Percentiles rank a stretch among this genome's conserved stretches.
Conservation (phyloP, 345 rosid species). For the Rhodamnia argentea region DNA sequence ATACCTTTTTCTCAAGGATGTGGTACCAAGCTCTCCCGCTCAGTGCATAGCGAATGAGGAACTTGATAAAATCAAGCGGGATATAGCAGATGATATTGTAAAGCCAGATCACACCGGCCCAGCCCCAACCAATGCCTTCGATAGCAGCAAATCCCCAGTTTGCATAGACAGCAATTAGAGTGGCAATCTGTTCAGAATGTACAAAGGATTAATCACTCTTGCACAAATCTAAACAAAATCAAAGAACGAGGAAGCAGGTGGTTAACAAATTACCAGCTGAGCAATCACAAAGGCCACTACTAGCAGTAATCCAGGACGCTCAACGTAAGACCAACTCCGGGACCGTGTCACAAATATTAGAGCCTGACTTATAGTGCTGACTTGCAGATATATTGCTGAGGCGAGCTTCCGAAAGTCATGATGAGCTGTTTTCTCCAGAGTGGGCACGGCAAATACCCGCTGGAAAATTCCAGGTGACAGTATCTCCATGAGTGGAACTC, state of each 20-base stretch:
- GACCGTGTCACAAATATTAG: slow-evolving; percentile 94
- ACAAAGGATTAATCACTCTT: neutral
- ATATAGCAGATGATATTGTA: slow-evolving; percentile 77
- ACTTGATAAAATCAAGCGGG: slow-evolving; percentile 89
- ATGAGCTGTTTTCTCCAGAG: slow-evolving; percentile 83
- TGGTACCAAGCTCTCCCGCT: slow-evolving; percentile 99
- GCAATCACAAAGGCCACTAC: slow-evolving; percentile 72
- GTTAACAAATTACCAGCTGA: slow-evolving; percentile 50
- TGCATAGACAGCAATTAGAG: slow-evolving; percentile 93
- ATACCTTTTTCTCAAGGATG: slow-evolving; percentile 94
- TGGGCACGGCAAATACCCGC: slow-evolving; percentile 71
- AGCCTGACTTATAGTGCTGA: slow-evolving; percentile 94
- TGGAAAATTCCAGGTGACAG: slow-evolving; percentile 12
- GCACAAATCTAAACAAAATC: neutral
- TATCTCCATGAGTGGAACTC: neutral
- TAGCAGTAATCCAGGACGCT: slow-evolving; percentile 84
- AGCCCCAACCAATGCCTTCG: slow-evolving; percentile 99
- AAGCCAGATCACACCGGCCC: slow-evolving; percentile 99
- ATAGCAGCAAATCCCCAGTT: slow-evolving; percentile 93
- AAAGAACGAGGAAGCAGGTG: neutral
- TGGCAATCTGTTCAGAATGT: slow-evolving; percentile 57
- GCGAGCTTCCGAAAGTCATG: slow-evolving; percentile 92
- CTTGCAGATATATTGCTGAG: slow-evolving; percentile 93
- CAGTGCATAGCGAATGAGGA: slow-evolving; percentile 78
- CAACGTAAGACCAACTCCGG: slow-evolving; percentile 87